Evolutionary conservation across 192 early-diverging fungal genomes (phyloP).

Genomic region (Hyaloraphidium curvatum): DNA sequence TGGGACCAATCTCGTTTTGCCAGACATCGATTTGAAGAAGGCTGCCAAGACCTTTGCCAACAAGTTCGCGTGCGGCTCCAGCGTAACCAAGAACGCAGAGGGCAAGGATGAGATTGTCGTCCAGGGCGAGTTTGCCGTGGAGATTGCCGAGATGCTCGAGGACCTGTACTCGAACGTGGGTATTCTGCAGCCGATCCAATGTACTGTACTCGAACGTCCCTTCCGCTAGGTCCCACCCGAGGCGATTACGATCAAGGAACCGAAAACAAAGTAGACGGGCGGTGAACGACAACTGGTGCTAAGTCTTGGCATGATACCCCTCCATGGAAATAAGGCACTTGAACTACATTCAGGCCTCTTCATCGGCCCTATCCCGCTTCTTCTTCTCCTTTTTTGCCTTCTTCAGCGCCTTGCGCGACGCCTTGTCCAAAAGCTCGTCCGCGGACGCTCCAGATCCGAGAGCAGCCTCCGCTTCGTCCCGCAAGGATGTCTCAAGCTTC

Average conservation of each 20-base stretch:
- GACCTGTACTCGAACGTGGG: too few species aligned
- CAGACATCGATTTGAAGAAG: conserved; percentile 88
- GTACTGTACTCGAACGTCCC: too few species aligned
- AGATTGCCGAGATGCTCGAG: too few species aligned
- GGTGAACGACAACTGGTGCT: too few species aligned
- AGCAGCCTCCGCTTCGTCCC: conserved; percentile 4
- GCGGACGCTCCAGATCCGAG: not conserved
- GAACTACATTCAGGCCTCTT: too few species aligned
- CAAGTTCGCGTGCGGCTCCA: conserved; percentile 86
- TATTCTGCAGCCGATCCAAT: too few species aligned
- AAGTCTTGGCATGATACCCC: too few species aligned
- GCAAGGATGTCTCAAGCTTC: not conserved
- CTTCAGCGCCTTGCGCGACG: conserved; percentile 6
- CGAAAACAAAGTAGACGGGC: too few species aligned
- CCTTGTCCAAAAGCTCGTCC: not conserved
- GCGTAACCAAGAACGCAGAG: conserved; percentile 76
- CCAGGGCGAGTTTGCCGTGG: conserved; percentile 84
- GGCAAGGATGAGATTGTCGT: conserved; percentile 91
- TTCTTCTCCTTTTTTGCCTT: conserved; percentile 2
- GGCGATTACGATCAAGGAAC: too few species aligned
- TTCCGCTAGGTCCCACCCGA: too few species aligned
- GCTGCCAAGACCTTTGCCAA: conserved; percentile 88
- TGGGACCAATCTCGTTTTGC: not conserved
- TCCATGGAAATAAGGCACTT: too few species aligned
- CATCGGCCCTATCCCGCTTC: conserved; percentile 2